These are phyloP conservation scores for Niveomyces coronatus DNA, from an alignment of 2,329 filamentous ascomycete species.

Conservation along the genomic window DNA sequence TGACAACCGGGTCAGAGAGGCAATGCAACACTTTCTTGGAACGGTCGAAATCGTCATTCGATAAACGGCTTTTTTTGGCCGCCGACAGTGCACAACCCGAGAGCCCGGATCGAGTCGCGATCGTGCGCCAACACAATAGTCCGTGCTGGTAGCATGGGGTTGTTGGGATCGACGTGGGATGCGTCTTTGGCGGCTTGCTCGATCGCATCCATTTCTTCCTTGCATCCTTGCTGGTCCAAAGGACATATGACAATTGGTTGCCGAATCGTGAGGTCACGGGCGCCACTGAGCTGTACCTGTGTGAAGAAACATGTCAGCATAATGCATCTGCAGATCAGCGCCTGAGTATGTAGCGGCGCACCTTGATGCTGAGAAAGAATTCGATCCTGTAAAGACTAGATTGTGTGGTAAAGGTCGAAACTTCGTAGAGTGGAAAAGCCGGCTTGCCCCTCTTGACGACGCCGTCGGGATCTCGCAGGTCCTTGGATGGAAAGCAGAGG, in stretches of 20 bases:
- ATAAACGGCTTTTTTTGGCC: conserved; percentile 57
- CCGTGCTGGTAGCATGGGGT: conserved; percentile 82
- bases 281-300: conserved; percentile 78
- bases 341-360: conserved; percentile 27
- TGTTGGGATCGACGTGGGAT: conserved; percentile 73
- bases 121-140: conserved; percentile 74
- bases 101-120: conserved; percentile 48
- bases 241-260: conserved; percentile 95
- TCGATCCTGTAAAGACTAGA: conserved; percentile 97
- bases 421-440: conserved; percentile 80
- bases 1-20: background rate
- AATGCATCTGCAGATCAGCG: too few species aligned
- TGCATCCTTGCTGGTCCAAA: conserved; percentile 88
- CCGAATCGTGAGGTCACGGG: conserved; percentile 76
- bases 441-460: conserved; percentile 76
- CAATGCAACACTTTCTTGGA: background rate
- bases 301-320: too few species aligned
- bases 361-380: conserved; percentile 91
- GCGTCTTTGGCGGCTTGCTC: conserved; percentile 93
- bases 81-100: conserved; percentile 53
- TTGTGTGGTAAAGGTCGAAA: conserved; percentile 85
- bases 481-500: conserved; percentile 81
- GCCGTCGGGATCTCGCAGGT: conserved; percentile 76
- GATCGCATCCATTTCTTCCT: conserved; percentile 97
- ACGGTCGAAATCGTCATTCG: conserved; percentile 31